Evolutionary conservation across 2,329 filamentous ascomycete genomes (phyloP).

Genomic region (Phialophora chinensis): DNA sequence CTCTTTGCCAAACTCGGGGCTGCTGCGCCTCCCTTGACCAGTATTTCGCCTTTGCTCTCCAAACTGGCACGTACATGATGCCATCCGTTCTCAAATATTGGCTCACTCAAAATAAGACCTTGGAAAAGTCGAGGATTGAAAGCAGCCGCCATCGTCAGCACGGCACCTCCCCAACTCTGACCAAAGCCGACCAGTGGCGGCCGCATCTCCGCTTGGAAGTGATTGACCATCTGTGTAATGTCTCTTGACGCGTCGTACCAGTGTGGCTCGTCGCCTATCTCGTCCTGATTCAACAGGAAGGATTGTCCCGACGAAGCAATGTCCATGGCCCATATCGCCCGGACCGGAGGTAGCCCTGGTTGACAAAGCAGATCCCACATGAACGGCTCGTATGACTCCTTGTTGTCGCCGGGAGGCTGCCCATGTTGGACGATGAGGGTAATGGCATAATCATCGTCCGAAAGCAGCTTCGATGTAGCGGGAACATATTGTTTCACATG

Average conservation of each 20-base stretch:
- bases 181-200: slow-evolving; percentile 21
- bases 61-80: slow-evolving; percentile 10
- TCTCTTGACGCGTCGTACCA: slow-evolving; percentile 23
- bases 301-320: slow-evolving; percentile 22
- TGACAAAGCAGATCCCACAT: slow-evolving; percentile 16
- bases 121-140: slow-evolving; percentile 13
- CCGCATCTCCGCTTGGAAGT: slow-evolving; percentile 19
- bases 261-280: slow-evolving; percentile 24
- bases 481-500: slow-evolving; percentile 26
- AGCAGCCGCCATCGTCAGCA: slow-evolving; percentile 6
- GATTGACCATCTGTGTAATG: slow-evolving; percentile 21
- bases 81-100: slow-evolving; percentile 22
- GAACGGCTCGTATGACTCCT: slow-evolving; percentile 27
- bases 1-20: background rate
- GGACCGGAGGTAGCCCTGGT: slow-evolving; percentile 13
- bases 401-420: slow-evolving; percentile 16
- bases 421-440: slow-evolving; percentile 22
- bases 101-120: slow-evolving; percentile 18
- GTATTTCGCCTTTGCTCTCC: background rate
- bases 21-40: background rate
- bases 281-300: slow-evolving; percentile 20
- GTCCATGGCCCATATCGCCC: slow-evolving; percentile 23
- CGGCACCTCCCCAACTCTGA: slow-evolving; percentile 15
- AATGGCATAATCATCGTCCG: slow-evolving; percentile 11
- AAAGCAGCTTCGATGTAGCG: background rate